Conservation (phyloP, 441 rosid species). For the Pelargonium australe region DNA sequence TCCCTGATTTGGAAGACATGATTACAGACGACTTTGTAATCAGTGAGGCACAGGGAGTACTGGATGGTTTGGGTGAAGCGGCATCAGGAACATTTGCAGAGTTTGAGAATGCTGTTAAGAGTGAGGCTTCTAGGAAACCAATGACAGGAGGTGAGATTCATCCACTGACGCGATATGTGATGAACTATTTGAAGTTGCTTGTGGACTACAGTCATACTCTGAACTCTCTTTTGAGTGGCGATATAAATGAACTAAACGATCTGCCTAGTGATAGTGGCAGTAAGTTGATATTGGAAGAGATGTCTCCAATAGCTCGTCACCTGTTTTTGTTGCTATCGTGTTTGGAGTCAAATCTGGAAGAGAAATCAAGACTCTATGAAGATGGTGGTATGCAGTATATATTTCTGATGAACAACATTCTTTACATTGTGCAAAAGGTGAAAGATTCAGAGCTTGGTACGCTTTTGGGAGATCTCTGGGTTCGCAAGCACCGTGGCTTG, state of each 20-base stretch:
- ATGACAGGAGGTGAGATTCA: slow-evolving; percentile 85
- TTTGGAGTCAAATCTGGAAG: slow-evolving; percentile 73
- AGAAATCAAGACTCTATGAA: slow-evolving; percentile 75
- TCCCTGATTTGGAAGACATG: slow-evolving; percentile 51
- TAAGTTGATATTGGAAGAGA: slow-evolving; percentile 25
- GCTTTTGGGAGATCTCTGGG: slow-evolving; percentile 88
- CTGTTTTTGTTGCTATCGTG: slow-evolving; percentile 50
- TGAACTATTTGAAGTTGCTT: slow-evolving; percentile 83
- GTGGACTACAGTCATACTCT: slow-evolving; percentile 73
- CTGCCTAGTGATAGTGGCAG: slow-evolving; percentile 28
- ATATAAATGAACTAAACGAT: slow-evolving; percentile 37
- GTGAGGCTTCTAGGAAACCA: slow-evolving; percentile 76
- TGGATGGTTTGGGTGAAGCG: slow-evolving; percentile 59
- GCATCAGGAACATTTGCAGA: slow-evolving; percentile 82
- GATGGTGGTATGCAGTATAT: slow-evolving; percentile 63
- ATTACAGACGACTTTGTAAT: slow-evolving; percentile 46
- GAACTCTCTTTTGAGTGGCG: slow-evolving; percentile 49
- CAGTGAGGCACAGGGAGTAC: slow-evolving; percentile 58
- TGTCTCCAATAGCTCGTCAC: slow-evolving; percentile 52
- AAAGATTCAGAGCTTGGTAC: slow-evolving; percentile 75
- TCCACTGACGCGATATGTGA: slow-evolving; percentile 85
- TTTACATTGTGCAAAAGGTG: slow-evolving; percentile 83
- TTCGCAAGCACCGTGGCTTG: slow-evolving; percentile 75
- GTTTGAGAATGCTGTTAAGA: slow-evolving; percentile 79
- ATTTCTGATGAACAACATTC: slow-evolving; percentile 83